These are phyloP conservation scores for Mortierella sp. DNA, from an alignment of 371 early-diverging fungal genomes.

Conservation along the genomic window DNA sequence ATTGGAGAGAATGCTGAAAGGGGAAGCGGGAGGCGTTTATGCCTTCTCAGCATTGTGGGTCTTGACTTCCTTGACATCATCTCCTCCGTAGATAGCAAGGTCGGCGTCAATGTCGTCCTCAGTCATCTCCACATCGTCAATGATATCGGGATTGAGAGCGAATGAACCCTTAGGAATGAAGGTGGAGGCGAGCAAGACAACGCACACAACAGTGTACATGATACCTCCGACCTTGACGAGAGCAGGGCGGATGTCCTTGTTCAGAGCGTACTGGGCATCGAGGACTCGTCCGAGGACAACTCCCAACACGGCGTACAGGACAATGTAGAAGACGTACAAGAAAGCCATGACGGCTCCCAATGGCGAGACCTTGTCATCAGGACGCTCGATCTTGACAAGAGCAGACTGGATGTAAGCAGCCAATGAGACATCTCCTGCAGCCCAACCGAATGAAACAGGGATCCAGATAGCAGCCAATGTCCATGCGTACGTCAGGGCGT, in stretches of 20 bases:
- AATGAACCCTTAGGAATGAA: conserved; percentile 60
- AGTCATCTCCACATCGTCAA: conserved; percentile 28
- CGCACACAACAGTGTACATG: conserved; percentile 53
- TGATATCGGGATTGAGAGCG: conserved; percentile 58
- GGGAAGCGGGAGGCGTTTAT: neutral
- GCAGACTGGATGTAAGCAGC: conserved; percentile 62
- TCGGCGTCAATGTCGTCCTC: conserved; percentile 28
- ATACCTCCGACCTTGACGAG: conserved; percentile 53
- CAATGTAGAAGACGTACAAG: conserved; percentile 58
- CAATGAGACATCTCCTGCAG: conserved; percentile 64
- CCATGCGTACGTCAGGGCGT: conserved; percentile 52
- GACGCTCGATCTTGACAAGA: conserved; percentile 42
- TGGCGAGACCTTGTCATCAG: conserved; percentile 55
- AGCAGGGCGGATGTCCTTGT: conserved; percentile 34
- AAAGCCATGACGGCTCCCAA: conserved; percentile 64
- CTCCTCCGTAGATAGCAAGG: neutral
- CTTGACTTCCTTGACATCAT: conserved; percentile 22
- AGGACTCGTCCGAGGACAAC: conserved; percentile 51
- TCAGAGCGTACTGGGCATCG: conserved; percentile 19
- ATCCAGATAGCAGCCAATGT: conserved; percentile 57
- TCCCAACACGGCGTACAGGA: conserved; percentile 54
- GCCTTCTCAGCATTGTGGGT: conserved; percentile 5
- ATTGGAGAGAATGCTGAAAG: too few relatives aligned
- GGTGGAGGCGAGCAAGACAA: conserved; percentile 54
- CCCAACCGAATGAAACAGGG: conserved; percentile 63